Evolutionary conservation across 257 asterid species (phyloP).

Genomic region (Handroanthus guayacan): DNA sequence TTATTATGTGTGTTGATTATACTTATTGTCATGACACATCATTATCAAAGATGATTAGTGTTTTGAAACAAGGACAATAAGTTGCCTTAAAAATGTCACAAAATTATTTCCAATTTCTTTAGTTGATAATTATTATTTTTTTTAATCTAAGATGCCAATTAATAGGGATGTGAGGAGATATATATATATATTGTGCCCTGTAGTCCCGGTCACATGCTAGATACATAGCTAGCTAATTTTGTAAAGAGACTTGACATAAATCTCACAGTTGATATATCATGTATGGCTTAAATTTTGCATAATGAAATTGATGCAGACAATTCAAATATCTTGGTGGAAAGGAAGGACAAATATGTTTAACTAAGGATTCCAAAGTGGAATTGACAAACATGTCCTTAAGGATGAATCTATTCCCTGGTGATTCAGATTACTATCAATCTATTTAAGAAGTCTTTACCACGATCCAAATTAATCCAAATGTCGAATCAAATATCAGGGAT

Average conservation of each 20-base stretch:
- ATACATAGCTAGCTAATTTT: slow-evolving; percentile 37
- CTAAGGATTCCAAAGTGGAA: background rate
- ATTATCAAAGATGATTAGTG: slow-evolving; percentile 34
- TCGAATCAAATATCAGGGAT: too few relatives aligned
- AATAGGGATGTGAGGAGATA: background rate
- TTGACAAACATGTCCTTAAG: too few relatives aligned
- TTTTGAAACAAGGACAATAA: slow-evolving; percentile 4
- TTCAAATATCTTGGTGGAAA: slow-evolving; percentile 19
- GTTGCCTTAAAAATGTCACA: background rate
- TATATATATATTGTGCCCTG: slow-evolving; percentile 38
- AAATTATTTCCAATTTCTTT: background rate
- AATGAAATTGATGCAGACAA: slow-evolving; percentile 39
- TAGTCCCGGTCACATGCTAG: slow-evolving; percentile 40
- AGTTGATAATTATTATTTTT: background rate
- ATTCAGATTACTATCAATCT: too few relatives aligned
- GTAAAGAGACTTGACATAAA: slow-evolving; percentile 46
- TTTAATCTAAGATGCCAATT: slow-evolving; percentile 8
- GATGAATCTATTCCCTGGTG: too few relatives aligned
- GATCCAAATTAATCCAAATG: too few relatives aligned
- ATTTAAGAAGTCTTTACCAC: too few relatives aligned
- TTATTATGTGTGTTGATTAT: background rate
- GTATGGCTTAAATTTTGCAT: slow-evolving; percentile 33
- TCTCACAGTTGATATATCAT: slow-evolving; percentile 32
- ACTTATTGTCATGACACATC: slow-evolving; percentile 23
- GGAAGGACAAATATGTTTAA: background rate